phyloP scores from a whole-genome alignment of 2,329 filamentous ascomycete species.

The Aureobasidium melanogenum region DNA sequence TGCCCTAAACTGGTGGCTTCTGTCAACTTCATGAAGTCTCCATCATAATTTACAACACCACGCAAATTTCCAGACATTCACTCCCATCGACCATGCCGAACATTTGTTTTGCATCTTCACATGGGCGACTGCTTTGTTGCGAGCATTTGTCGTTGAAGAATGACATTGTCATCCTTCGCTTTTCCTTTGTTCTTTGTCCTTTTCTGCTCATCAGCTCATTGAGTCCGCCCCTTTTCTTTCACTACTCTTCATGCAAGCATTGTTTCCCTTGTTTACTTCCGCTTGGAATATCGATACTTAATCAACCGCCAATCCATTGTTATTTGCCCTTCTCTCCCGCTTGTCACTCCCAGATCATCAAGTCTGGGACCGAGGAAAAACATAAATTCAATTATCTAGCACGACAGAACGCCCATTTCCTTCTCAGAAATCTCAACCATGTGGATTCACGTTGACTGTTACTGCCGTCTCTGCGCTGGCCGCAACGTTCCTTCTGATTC shows the following conservation, averaged over 20 bases:
- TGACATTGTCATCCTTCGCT: background rate
- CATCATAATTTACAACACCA: background rate
- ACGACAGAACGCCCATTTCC: background rate
- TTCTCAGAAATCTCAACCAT: background rate
- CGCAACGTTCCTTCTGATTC: background rate
- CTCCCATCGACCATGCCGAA: background rate
- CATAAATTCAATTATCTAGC: background rate
- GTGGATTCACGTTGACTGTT: background rate
- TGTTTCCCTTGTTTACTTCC: background rate
- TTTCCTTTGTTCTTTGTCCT: background rate
- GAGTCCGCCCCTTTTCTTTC: background rate
- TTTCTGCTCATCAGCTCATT: background rate
- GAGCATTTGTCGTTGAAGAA: background rate
- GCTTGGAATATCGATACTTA: background rate
- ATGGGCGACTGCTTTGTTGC: background rate
- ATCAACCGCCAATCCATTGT: background rate
- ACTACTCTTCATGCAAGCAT: background rate
- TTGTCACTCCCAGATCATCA: background rate
- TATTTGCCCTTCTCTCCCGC: background rate
- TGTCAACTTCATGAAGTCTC: too few relatives aligned
- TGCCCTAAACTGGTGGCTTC: too few relatives aligned
- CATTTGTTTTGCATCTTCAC: too few relatives aligned
- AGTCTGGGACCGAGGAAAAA: background rate
- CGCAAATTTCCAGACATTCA: too few relatives aligned
- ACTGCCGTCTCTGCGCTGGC: constrained; percentile 6